Base-by-base conservation (phyloP, 192 early-diverging fungal genomes). In the Coemansia sp. region DNA sequence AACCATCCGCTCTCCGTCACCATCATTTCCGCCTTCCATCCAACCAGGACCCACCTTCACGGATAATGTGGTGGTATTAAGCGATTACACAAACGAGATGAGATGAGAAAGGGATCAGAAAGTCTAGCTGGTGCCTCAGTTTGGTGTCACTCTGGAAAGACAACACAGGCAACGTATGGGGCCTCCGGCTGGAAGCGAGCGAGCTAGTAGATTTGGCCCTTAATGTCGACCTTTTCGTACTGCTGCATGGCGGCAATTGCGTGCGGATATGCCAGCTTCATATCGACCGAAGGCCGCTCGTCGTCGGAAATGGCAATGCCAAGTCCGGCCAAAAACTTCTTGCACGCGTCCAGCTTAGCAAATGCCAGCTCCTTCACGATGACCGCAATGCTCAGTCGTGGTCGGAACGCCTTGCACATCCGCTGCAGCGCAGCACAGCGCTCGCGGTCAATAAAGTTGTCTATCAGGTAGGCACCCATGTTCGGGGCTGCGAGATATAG, bases 391-490 rank as follows among this genome's bases (percentile, higher is more conserved):
- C 31, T 21, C 6, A 70, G 36, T 17, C 40, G 60, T 19, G 70
- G 65, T 29, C 66, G 42, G 63, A 79, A 97, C 61, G 92, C 87
- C 74, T 83, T 85, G 62, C 83, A 86, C 46, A 97, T 84, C 15
- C 72, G 74, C 43, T 79, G 83, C 60, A 97, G 63, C 35, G 90
- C 87, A 21, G 79, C 67, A 20, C 91, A 76, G 30, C 96, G 82
- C 68, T 97, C 92, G 17, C 94, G 86, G 38, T 87, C 87, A 1
- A 88, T 60, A 73, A 97, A 97, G 28, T 92, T 85, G 71, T 96
- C 92, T 82, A 99, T 92, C 14, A 99, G 64, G 70, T 90, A 94
- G 7, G 75, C 81, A 31, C 86, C 84, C 90, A 96, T 90, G 62
- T 92, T 87, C 6, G 94, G 94, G 4, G 88, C 84, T 12, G 34